These are phyloP conservation scores for Xerocomus potaroensis DNA, from an alignment of 768 basidiomycete genomes.

Conservation along the genomic window DNA sequence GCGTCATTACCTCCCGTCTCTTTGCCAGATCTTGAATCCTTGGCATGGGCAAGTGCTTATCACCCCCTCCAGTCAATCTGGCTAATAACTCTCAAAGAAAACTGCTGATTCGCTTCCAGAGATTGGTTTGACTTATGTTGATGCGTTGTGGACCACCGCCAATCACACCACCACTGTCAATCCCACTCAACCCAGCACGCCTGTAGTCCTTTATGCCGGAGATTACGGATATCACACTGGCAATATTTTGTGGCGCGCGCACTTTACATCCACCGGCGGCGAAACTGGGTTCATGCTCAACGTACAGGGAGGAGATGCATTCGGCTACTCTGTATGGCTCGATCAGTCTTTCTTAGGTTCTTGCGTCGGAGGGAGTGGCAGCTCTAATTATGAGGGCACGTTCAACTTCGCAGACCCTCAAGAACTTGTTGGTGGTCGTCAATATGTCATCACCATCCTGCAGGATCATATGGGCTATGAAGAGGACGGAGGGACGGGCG, in stretches of 20 bases:
- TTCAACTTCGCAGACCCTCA: conserved; percentile 9
- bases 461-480: conserved; percentile 56
- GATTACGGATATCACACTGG: conserved; percentile 52
- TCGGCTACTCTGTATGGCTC: conserved; percentile 49
- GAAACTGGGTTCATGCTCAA: conserved; percentile 41
- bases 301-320: conserved; percentile 44
- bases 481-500: conserved; percentile 40
- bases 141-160: conserved; percentile 41
- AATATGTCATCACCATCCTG: conserved; percentile 45
- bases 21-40: conserved; percentile 16
- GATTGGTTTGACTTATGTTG: conserved; percentile 36
- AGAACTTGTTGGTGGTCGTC: conserved; percentile 20
- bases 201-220: conserved; percentile 43
- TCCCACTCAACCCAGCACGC: conserved; percentile 34
- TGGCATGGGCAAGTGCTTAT: conserved; percentile 15
- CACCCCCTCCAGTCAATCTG: neutral
- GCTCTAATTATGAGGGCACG: conserved; percentile 12
- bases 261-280: conserved; percentile 43
- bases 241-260: conserved; percentile 49
- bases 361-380: conserved; percentile 17
- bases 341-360: conserved; percentile 46
- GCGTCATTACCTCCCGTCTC: conserved; percentile 12
- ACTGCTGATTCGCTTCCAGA: conserved; percentile 32
- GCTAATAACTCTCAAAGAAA: conserved; percentile 17
- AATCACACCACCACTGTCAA: conserved; percentile 40